Base-by-base conservation (phyloP, 192 early-diverging fungal genomes). In the Diversispora epigaea region DNA sequence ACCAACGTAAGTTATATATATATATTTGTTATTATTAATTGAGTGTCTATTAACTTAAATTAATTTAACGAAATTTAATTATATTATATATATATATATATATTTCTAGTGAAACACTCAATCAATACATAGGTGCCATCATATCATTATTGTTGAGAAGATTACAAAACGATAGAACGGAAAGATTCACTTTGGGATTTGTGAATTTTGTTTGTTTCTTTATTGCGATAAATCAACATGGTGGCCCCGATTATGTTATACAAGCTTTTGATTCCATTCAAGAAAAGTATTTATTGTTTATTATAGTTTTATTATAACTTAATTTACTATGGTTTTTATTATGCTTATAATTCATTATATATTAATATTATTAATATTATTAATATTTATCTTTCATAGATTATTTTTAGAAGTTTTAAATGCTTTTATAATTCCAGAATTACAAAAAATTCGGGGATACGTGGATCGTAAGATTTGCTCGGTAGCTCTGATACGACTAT, bases 391-490 rank as follows among this genome's bases (percentile, higher is more conserved):
- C 4, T 67, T 75, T 76, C 49, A 40, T 61, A 88, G 82, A 19
- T 72, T 94, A 64, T 95, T 94, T 79, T 76, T 81, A 10, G 83
- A 88, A 47, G 78, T 95, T 45, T 74, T 91, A 68, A 82, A 82
- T 66, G 80, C 80, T 3, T 79, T 93, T n/a, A 74, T 94, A 46
- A 79, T 95, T 49, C 86, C 89, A 17, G 89, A 92, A 65, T 71
- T 94, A 4, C 80, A 80, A 40, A 84, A 86, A 71, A 70, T 91
- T 55, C 71, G 82, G 46, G 82, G 84, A 8, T 79, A 84, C 0
- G 79, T 82, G 32, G 92, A 93, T 15, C 82, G 91, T 32, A 90
- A 91, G 76, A 81, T 86, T 3, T 84, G 82, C 76, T 84, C 84
- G 3, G 78, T 91, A 58, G 93, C 88, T 17, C 70, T 95, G 80